Evolutionary conservation across 2,329 filamentous ascomycete species (phyloP), one percentile per base, ranked within the genome.

Genomic region (Fusarium sulawesiense): DNA sequence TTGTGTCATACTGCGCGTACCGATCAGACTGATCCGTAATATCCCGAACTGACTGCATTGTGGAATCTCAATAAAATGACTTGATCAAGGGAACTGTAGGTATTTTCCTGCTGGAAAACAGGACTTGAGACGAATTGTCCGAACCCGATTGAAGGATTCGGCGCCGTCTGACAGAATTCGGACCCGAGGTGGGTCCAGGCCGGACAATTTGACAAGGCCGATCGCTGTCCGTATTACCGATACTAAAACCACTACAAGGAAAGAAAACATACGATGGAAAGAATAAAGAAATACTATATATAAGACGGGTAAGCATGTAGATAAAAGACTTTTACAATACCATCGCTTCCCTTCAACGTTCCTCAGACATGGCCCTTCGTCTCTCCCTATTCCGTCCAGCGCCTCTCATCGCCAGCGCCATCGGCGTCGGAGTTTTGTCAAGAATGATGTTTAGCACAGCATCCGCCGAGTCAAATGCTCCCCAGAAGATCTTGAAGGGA

Each of bases 401-500:
- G 2, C 70, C 74, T 23, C 51, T 76, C 29, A 66, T 76, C 18
- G 73, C 60, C 2, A 66, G 73, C 9, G 68, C 66, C 7, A 57
- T 75, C 3, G 68, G 72, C 0, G 25, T 67, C 3, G 68, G 71
- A 0, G 47, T 76, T 8, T n/a, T 70, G 1, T 64, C 75, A 1
- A 76, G 59, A 16, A 45, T 76, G 30, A 46, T 75, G 13, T 40
- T 71, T n/a, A 64, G 68, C 6, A 72, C 49, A 18, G 76, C 70
- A 13, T 62, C 68, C 5, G 74, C 74, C 3, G 69, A 76, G 12
- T 70, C 72, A 0, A 49, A 53, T 23, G 37, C 56, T 2, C 60
- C 70, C 0, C 44, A 34, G 2, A 76, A 71, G 64, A 56, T 77
- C 1, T 82, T 83, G 60, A 78, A 78, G 4, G 61, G 68, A 0